These are phyloP conservation scores for Coemansia sp. DNA, from an alignment of 192 early-diverging fungal genomes.

Conservation along the genomic window DNA sequence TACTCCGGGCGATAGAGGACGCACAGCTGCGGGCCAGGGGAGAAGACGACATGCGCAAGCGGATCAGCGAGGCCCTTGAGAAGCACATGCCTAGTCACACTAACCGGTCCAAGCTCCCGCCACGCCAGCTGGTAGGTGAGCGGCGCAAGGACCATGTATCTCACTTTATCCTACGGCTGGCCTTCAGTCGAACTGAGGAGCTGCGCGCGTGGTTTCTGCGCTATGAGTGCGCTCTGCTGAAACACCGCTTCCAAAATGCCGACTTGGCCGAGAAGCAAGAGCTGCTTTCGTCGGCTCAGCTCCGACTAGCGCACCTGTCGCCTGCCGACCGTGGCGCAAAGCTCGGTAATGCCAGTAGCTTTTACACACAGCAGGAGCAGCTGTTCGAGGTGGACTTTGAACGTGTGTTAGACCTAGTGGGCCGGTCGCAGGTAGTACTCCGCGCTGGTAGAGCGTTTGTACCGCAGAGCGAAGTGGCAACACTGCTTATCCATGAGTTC, in stretches of 20 bases:
- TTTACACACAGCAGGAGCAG: constrained; percentile 39
- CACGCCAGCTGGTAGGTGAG: constrained; percentile 56
- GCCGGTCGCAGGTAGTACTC: constrained; percentile 60
- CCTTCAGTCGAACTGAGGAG: constrained; percentile 64
- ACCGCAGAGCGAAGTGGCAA: constrained; percentile 65
- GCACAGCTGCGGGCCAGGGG: constrained; percentile 69
- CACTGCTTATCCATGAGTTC: constrained; percentile 77
- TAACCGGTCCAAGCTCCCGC: constrained; percentile 45
- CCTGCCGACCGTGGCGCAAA: constrained; percentile 14
- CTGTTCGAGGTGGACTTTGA: constrained; percentile 68
- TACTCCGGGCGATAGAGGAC: constrained; percentile 81
- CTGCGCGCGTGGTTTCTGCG: constrained; percentile 74
- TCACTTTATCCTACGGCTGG: constrained; percentile 79
- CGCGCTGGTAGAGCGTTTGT: constrained; percentile 69
- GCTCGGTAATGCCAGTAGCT: constrained; percentile 13
- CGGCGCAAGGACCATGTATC: constrained; percentile 78
- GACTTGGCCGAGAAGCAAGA: constrained; percentile 36
- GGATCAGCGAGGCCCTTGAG: constrained; percentile 54
- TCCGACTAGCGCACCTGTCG: constrained; percentile 25
- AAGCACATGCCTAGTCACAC: constrained; percentile 65
- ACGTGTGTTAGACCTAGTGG: constrained; percentile 63
- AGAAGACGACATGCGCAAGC: constrained; percentile 58
- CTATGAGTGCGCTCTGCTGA: constrained; percentile 68
- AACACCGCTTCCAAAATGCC: constrained; percentile 58
- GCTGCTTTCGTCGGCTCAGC: constrained; percentile 33